Percentiles rank a stretch among this genome's conserved stretches.
Conservation (phyloP, 441 rosid species). For the Theobroma grandiflorum region DNA sequence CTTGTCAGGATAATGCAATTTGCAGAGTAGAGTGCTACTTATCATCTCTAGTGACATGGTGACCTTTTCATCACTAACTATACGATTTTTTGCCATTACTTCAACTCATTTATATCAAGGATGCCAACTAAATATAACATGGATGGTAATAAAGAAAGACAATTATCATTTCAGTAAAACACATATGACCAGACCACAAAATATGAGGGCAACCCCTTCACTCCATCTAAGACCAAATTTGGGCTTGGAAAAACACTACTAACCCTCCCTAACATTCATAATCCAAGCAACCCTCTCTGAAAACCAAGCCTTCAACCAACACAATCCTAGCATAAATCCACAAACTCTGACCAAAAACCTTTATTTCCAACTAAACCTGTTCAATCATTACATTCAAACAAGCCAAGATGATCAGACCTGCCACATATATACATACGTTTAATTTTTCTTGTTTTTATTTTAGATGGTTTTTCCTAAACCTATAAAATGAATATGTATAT, state of each 20-base stretch:
- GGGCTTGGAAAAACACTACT: background rate
- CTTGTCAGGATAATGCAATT: background rate
- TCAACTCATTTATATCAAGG: background rate
- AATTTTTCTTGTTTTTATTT: background rate
- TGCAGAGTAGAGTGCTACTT: background rate
- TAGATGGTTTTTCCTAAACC: background rate
- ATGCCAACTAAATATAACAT: background rate
- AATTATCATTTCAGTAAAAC: constrained; percentile 1
- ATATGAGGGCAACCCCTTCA: constrained; percentile 1
- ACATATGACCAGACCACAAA: background rate
- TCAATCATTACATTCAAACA: constrained; percentile 17
- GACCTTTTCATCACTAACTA: background rate
- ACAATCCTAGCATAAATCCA: constrained; percentile 7
- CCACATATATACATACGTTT: background rate
- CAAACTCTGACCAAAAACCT: background rate
- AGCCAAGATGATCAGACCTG: constrained; percentile 6
- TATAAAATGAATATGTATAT: background rate
- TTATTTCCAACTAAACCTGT: background rate
- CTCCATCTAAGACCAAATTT: constrained; percentile 5
- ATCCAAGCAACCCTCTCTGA: background rate
- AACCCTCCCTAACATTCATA: background rate
- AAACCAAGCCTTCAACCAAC: constrained; percentile 12
- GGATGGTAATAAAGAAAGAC: constrained; percentile 10
- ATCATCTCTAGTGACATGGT: background rate
- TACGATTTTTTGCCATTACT: background rate